These are phyloP conservation scores for Hortaea sp. DNA, from an alignment of 2,329 filamentous ascomycete species.

Conservation along the genomic window DNA sequence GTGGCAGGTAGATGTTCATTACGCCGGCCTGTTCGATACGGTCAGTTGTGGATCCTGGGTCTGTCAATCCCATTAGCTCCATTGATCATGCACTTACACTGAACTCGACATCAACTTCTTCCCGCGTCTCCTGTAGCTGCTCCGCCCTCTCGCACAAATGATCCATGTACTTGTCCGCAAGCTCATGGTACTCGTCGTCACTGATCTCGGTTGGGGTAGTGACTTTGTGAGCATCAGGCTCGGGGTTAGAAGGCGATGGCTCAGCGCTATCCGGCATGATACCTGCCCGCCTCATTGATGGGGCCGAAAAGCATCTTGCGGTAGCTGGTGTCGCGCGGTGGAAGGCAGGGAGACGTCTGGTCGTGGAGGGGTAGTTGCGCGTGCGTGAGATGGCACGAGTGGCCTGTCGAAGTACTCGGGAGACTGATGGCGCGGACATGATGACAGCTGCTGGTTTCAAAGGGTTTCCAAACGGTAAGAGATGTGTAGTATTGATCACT, in stretches of 20 bases:
- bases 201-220: slow-evolving; percentile 54
- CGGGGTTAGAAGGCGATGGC: slow-evolving; percentile 28
- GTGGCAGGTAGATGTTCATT: slow-evolving; percentile 61
- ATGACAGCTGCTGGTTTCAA: too few relatives aligned
- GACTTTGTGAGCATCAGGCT: slow-evolving; percentile 22
- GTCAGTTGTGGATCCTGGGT: background rate
- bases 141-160: slow-evolving; percentile 54
- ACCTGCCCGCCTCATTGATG: slow-evolving; percentile 15
- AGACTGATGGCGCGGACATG: too few relatives aligned
- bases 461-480: too few relatives aligned
- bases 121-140: slow-evolving; percentile 58
- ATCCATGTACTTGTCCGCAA: slow-evolving; percentile 66
- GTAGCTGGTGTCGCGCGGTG: too few relatives aligned
- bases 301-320: slow-evolving; percentile 13
- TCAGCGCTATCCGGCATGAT: slow-evolving; percentile 35
- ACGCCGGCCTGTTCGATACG: slow-evolving; percentile 61
- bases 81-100: slow-evolving; percentile 48
- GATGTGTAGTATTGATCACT: too few relatives aligned
- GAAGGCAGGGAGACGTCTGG: too few relatives aligned
- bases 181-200: slow-evolving; percentile 62
- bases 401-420: too few relatives aligned
- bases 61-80: too few relatives aligned
- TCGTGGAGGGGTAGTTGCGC: too few relatives aligned
- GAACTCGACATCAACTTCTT: slow-evolving; percentile 81
- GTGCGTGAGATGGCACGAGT: too few relatives aligned